Evolutionary conservation across 192 early-diverging fungal genomes (phyloP).

Genomic region (Umbelopsis ramanniana): DNA sequence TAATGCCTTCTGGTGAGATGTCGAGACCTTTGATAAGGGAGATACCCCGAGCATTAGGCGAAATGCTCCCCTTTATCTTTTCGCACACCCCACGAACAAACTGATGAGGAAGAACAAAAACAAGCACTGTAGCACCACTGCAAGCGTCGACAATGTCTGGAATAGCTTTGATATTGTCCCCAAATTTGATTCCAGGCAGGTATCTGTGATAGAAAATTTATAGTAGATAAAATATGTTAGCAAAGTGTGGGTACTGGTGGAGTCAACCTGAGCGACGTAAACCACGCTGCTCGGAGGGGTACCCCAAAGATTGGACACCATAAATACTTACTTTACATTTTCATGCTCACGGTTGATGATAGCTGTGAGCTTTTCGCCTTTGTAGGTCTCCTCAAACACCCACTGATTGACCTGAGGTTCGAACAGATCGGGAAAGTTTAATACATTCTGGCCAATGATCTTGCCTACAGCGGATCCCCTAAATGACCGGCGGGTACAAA

Average conservation of each 20-base stretch:
- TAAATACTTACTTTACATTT: conserved; percentile 70
- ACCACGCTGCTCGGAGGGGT: background rate
- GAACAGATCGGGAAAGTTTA: conserved; percentile 57
- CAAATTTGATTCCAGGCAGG: conserved; percentile 83
- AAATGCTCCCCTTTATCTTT: conserved; percentile 71
- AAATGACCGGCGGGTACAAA: background rate
- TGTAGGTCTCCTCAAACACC: conserved; percentile 91
- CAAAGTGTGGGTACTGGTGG: background rate
- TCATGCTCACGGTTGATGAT: conserved; percentile 92
- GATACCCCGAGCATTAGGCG: conserved; percentile 76
- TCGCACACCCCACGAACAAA: conserved; percentile 85
- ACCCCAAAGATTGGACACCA: conserved; percentile 10
- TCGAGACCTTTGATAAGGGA: conserved; percentile 95
- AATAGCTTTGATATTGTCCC: conserved; percentile 81
- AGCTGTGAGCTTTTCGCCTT: conserved; percentile 83
- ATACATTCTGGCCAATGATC: conserved; percentile 88
- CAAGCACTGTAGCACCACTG: conserved; percentile 80
- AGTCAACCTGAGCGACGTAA: background rate
- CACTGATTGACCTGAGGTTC: conserved; percentile 87
- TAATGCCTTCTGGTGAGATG: conserved; percentile 70
- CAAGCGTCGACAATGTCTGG: conserved; percentile 79
- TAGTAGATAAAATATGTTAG: conserved; percentile 12
- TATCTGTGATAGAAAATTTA: conserved; percentile 44
- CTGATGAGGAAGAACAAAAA: conserved; percentile 96
- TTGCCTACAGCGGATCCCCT: conserved; percentile 93